Evolutionary conservation across 2,329 filamentous ascomycete species (phyloP).

Genomic region (Alternaria sp.): DNA sequence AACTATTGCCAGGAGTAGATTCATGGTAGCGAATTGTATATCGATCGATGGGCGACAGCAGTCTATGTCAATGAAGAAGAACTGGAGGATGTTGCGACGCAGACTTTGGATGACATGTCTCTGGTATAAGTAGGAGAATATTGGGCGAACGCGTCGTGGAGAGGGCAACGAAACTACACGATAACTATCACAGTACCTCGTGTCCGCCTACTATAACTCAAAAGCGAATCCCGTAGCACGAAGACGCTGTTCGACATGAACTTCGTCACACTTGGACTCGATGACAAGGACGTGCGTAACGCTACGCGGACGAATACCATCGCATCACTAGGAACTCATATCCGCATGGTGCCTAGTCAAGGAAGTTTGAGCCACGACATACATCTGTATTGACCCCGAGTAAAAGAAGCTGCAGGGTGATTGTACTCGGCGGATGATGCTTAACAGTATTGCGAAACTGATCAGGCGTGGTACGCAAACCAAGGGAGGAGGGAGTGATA

Average conservation of each 20-base stretch:
- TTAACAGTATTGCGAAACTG: neutral
- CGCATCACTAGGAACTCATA: neutral
- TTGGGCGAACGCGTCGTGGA: neutral
- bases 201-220: neutral
- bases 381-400: neutral
- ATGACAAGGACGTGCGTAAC: neutral
- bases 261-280: neutral
- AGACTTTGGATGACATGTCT: neutral
- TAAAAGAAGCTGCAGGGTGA: neutral
- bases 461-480: neutral
- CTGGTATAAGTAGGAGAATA: neutral
- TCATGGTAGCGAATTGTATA: slow-evolving; percentile 1
- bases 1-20: neutral
- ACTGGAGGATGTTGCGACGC: neutral
- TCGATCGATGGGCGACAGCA: neutral
- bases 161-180: neutral
- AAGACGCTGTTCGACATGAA: neutral
- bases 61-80: neutral
- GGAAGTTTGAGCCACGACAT: neutral
- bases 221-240: neutral
- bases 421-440: neutral
- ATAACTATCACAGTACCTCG: neutral
- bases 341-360: neutral
- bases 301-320: neutral
- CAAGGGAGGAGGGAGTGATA: neutral